phyloP scores from a whole-genome alignment of 176 grass and related monocot genomes.

The Bothriochloa decipiens region DNA sequence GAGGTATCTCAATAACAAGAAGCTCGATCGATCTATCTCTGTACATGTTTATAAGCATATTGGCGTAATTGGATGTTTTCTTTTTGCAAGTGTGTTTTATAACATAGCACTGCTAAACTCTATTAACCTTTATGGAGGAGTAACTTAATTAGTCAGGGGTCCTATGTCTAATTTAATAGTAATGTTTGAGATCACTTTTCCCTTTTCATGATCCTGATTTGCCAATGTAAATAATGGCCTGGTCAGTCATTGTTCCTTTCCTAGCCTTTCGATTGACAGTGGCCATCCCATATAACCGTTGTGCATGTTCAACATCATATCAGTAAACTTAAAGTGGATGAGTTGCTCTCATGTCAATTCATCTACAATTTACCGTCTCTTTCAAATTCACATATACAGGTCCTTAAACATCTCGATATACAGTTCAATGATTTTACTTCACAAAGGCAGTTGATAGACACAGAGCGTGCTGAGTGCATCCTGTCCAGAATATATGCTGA shows the following conservation, averaged over 20 bases:
- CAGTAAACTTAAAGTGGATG: conserved; percentile 28
- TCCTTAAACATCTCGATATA: neutral
- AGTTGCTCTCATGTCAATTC: conserved; percentile 18
- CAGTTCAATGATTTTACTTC: neutral
- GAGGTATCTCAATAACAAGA: neutral
- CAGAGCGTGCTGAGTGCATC: neutral
- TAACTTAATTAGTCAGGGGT: neutral
- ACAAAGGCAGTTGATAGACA: neutral
- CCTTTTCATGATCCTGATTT: neutral
- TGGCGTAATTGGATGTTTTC: neutral
- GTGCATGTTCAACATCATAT: conserved; percentile 12
- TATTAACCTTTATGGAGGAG: neutral
- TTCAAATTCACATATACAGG: neutral
- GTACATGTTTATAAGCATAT: neutral
- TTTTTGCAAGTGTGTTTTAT: neutral
- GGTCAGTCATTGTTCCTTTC: conserved; percentile 5
- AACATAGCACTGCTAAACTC: neutral
- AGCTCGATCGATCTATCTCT: neutral
- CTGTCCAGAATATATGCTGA: conserved; percentile 40
- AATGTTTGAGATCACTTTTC: neutral
- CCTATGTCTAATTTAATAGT: neutral
- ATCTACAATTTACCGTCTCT: conserved; percentile 20
- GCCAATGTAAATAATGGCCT: conserved; percentile 25
- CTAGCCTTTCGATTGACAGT: conserved; percentile 24
- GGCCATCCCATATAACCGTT: conserved; percentile 12